Base-by-base conservation (phyloP, 768 basidiomycete species). In the Boletus subparvulus region DNA sequence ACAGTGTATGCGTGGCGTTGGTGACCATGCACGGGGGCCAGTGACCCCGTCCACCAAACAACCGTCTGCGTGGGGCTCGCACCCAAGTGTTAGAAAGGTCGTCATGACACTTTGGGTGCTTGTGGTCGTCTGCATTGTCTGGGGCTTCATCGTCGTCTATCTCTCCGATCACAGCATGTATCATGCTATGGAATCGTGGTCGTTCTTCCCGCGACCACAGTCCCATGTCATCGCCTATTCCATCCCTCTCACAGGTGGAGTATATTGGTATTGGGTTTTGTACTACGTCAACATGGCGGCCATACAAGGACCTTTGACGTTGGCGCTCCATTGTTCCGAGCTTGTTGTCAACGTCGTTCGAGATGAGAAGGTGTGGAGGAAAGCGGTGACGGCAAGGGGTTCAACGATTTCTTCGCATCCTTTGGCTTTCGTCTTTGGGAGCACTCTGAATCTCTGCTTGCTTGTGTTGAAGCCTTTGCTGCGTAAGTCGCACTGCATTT, bases 221-320 rank as follows among this genome's bases (percentile, higher is more conserved):
- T 62, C 70, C 1, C 55, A 64, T 44, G 26, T 64, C 24, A 37
- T 68, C 26, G 60, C 49, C 1, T 72, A 70, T 44, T 49, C 56
- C 30, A 65, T 69, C n/a, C 63, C 67, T 4, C 48, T 70, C 6
- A 24, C 47, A 13, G 45, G 48, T 12, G 61, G 61, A 3, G 55
- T 61, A 26, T 61, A 58, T 32, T 50, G 63, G 63, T 61, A 56
- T n/a, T 71, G 70, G 70, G 32, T 52, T 0, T 35, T 70, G 52
- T 61, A 63, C 50, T 70, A 69, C 24, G 9, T 56, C 55, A 70
- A 59, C 46, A 60, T 69, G 61, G 66, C 56, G 17, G 43, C 43
- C 44, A 59, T 71, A 28, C 70, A 72, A 16, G 70, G 69, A 44
- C 61, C 68, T 1, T 37, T 70, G 60, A 70, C 69, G 10, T n/a